Base-by-base conservation (phyloP, 805 yeast genomes). In the Saccharomycopsis oosterbeekiorum region DNA sequence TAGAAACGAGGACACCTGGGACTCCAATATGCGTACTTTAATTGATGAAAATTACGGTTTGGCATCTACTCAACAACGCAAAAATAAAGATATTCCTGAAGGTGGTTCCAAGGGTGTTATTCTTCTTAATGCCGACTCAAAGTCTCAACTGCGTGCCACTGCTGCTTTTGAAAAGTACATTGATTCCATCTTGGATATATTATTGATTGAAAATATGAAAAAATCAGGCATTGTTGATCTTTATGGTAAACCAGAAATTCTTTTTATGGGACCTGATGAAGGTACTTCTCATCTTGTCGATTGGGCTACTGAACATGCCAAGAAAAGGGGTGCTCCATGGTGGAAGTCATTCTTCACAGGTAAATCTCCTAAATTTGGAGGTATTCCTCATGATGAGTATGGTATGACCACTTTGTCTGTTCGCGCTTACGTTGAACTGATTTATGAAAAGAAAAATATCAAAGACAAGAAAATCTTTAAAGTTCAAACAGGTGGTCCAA, bases 331-430 rank as follows among this genome's bases (percentile, higher is more conserved):
- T 65, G 97, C 98, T 56, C 87, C 91, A 59, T 90, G 97, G 91
- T 93, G 99, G 99, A 93, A 90, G 76, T 93, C 98, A 0, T 93
- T 93, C 79, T 86, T 94, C 75, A 93, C 99, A 39, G 99, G 99
- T 68, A 94, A 94, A 76, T 83, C 91, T 53, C 96, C 96, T 61
- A 75, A 80, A 53, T 75, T 93, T 62, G 99, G 99, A 70, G 99
- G 99, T 73, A 94, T 93, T 71, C 99, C 99, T 58, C 99, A 93
- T 74, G 99, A 93, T 73, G 93, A 83, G 70, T 93, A 91, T 73
- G 99, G 99, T 72, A 93, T 93, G 99, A 93, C 99, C 6, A 86
- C 97, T 8, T 77, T 93, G 66, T 89, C 97, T 58, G 97, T 94
- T 56, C 83, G 98, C 69, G 89, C 96, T 57, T 93, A 84, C 72